These are phyloP conservation scores for Phaeomoniella chlamydospora DNA, from an alignment of 2,329 filamentous ascomycete genomes.

Conservation along the genomic window DNA sequence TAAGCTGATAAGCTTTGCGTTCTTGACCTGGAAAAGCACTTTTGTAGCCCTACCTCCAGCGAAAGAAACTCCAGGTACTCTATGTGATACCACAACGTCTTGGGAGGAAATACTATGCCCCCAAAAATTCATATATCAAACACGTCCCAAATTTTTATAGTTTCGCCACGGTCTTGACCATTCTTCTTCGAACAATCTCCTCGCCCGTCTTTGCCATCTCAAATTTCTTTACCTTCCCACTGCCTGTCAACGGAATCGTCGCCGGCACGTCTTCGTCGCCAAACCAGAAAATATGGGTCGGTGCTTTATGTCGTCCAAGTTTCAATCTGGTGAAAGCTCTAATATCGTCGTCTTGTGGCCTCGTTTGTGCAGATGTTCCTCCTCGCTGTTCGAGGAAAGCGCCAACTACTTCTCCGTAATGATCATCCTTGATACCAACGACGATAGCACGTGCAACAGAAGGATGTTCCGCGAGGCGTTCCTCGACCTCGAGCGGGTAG, in stretches of 20 bases:
- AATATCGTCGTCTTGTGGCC: conserved; percentile 40
- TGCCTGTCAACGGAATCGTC: conserved; percentile 52
- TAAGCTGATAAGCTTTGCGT: too few species aligned
- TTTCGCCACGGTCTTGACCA: neutral
- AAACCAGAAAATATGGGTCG: conserved; percentile 62
- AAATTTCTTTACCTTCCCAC: conserved; percentile 57
- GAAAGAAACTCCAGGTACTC: too few species aligned
- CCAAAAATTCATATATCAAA: too few species aligned
- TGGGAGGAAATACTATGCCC: too few species aligned
- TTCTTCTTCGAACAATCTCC: conserved; percentile 9
- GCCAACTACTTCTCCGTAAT: conserved; percentile 60
- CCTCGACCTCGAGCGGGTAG: conserved; percentile 63
- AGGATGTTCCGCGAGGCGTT: conserved; percentile 52
- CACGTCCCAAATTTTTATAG: too few species aligned
- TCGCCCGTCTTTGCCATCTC: conserved; percentile 44
- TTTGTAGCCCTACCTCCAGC: too few species aligned
- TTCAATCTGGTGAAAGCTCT: conserved; percentile 46
- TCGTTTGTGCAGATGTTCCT: conserved; percentile 19
- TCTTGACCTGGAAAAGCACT: too few species aligned
- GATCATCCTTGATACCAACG: conserved; percentile 53
- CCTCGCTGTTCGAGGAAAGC: conserved; percentile 36
- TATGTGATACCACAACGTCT: too few species aligned
- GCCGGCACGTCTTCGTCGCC: conserved; percentile 44
- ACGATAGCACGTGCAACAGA: conserved; percentile 51
- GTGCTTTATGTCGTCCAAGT: conserved; percentile 54